These are phyloP conservation scores for Smallanthus sonchifolius DNA, from an alignment of 129 eudicot genomes.

Conservation along the genomic window DNA sequence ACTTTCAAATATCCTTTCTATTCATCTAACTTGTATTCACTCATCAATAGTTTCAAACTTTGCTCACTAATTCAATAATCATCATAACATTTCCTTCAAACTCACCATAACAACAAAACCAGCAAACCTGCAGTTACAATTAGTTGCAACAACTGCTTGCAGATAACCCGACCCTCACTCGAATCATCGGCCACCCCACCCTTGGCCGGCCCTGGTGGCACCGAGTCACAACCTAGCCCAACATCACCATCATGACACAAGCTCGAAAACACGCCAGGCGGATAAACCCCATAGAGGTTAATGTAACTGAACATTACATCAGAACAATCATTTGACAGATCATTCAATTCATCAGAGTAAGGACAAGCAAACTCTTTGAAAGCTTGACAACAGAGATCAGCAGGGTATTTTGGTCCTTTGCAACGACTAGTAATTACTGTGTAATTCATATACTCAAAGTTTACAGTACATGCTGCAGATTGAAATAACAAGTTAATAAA, in stretches of 20 bases:
- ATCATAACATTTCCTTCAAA: background rate
- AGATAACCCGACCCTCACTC: background rate
- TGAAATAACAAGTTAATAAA: background rate
- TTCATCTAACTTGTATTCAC: background rate
- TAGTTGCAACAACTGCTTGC: background rate
- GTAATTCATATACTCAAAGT: constrained; percentile 64
- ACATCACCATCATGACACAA: constrained; percentile 47
- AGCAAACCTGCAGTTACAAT: background rate
- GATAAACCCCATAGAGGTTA: constrained; percentile 51
- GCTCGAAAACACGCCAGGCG: constrained; percentile 57
- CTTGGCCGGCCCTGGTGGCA: background rate
- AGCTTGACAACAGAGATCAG: constrained; percentile 52
- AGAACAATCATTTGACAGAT: constrained; percentile 47
- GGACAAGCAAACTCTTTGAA: constrained; percentile 70
- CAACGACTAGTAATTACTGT: constrained; percentile 57
- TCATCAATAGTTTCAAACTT: background rate
- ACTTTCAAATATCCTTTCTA: background rate
- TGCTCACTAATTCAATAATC: background rate
- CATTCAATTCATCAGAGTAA: constrained; percentile 38
- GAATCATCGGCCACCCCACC: background rate
- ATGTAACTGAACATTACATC: constrained; percentile 65
- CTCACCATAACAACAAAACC: background rate
- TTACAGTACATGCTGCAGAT: constrained; percentile 62
- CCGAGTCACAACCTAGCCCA: constrained; percentile 32
- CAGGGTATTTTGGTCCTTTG: constrained; percentile 58